Percentiles rank a stretch among this genome's conserved stretches.
phyloP scores from a whole-genome alignment of 345 rosid species.

The Sisymbrium altissimum region DNA sequence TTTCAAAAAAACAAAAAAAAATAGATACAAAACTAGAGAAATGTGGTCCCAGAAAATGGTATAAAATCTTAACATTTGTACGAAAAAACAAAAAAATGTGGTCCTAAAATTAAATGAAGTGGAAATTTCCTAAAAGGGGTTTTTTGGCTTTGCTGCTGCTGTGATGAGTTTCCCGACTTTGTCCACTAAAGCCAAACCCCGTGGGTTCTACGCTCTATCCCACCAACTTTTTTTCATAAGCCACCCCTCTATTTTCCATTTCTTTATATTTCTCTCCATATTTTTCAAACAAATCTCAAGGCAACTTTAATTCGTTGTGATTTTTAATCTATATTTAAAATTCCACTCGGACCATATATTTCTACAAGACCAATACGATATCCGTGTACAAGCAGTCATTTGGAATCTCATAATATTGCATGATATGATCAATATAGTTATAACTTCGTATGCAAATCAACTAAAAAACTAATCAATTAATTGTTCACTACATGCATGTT shows the following conservation, averaged over 20 bases:
- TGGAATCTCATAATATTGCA: background rate
- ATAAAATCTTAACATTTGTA: background rate
- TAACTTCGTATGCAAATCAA: background rate
- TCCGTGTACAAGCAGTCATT: background rate
- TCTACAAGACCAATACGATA: background rate
- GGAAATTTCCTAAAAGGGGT: background rate
- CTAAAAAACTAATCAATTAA: background rate
- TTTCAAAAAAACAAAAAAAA: no score
- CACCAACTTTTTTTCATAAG: constrained; percentile 8
- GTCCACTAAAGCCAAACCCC: constrained; percentile 11
- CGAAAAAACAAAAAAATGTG: background rate
- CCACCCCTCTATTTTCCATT: background rate
- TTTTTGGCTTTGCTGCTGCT: constrained; percentile 22
- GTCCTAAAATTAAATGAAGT: background rate
- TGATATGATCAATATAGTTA: background rate
- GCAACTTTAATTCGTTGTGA: background rate
- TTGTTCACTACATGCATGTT: background rate
- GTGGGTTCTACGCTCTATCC: constrained; percentile 20
- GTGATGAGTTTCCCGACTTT: constrained; percentile 3
- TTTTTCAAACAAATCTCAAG: background rate
- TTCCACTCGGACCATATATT: background rate
- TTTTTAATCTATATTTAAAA: no score
- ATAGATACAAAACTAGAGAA: background rate
- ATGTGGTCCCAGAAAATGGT: background rate
- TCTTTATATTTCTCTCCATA: background rate